These are phyloP conservation scores for Thyridium curvatum DNA, from an alignment of 2,329 filamentous ascomycete genomes.

Conservation along the genomic window DNA sequence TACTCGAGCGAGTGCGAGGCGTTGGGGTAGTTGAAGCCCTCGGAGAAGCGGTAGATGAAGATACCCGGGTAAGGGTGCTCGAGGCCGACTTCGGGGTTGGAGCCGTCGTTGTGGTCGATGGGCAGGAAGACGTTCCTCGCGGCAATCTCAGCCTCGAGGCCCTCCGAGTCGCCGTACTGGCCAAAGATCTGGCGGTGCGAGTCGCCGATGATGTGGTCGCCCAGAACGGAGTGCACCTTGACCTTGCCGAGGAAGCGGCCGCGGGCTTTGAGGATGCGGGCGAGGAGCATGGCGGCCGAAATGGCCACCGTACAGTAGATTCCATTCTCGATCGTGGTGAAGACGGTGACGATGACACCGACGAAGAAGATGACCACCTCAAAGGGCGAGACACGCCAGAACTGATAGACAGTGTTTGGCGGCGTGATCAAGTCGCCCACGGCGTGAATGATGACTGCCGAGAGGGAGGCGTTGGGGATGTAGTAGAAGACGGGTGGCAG, in stretches of 20 bases:
- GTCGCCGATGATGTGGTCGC: slow-evolving; percentile 65
- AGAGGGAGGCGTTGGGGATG: slow-evolving; percentile 65
- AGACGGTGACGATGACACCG: slow-evolving; percentile 85
- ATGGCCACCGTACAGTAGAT: slow-evolving; percentile 81
- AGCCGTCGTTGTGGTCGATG: slow-evolving; percentile 80
- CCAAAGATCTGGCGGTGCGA: slow-evolving; percentile 39
- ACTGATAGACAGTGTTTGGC: slow-evolving; percentile 87
- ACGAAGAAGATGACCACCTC: slow-evolving; percentile 91
- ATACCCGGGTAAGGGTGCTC: slow-evolving; percentile 81
- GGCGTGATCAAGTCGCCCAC: slow-evolving; percentile 81
- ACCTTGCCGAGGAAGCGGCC: slow-evolving; percentile 81
- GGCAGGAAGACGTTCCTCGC: slow-evolving; percentile 81
- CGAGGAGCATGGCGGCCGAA: slow-evolving; percentile 73
- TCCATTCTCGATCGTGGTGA: slow-evolving; percentile 82
- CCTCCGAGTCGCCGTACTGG: slow-evolving; percentile 53
- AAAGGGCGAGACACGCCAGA: slow-evolving; percentile 87
- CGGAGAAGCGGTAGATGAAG: slow-evolving; percentile 91
- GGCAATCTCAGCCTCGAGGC: slow-evolving; percentile 35
- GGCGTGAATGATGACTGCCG: slow-evolving; percentile 77
- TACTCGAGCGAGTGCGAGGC: slow-evolving; percentile 83
- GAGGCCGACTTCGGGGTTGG: slow-evolving; percentile 78
- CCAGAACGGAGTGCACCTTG: slow-evolving; percentile 76
- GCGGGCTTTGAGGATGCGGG: slow-evolving; percentile 74
- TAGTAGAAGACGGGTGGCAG: slow-evolving; percentile 75
- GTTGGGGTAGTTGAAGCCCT: slow-evolving; percentile 96